Evolutionary conservation across 2,329 filamentous ascomycete genomes (phyloP), one percentile per base, ranked within the genome.

Genomic region (Cercospora canescens): DNA sequence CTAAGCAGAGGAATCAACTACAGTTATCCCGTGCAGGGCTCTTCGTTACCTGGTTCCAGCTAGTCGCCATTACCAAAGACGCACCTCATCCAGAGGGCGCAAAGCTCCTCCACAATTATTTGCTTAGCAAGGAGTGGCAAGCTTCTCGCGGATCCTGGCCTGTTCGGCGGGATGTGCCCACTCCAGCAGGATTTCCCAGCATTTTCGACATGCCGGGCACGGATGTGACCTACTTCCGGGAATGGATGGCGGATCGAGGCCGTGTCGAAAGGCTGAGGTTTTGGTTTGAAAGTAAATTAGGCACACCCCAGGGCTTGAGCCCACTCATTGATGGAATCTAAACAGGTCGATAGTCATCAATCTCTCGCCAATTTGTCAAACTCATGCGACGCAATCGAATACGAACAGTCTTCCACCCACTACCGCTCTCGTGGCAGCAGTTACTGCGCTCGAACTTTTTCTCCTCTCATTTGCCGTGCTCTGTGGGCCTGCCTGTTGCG

Each of bases 381-480:
- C 24, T 28, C 26, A 16, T 16, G 6, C 28, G 24, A 52, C 8
- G 16, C 4, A 26, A 52, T 26, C 24, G 24, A 26, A 52, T 52
- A 30, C 28, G 45, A 30, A 52, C 45, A 50, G 16, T 28, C 16
- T 30, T 16, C 4, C 26, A 52, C 24, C 16, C 45, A 52, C 24
- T 52, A 24, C 45, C 45, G 16, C 24, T 6, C 28, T n/a, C 45
- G 14, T 52, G 24, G 45, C 24, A 24, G 45, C 45, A 52, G 45
- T 12, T 11, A 5, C 14, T 6, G 4, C n/a, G 4, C 32, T 35
- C 30, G 14, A n/a, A 5, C 28, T 8, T 30, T 14, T 35, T 18
- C 16, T 56, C 30, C 6, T n/a, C 16, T 63, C 62, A 59, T 50
- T 48, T 63, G 5, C 62, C 62, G 50, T 63, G 62, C 54, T 63